Evolutionary conservation across 2,329 filamentous ascomycete genomes (phyloP).

Genomic region (Rasamsonia emersonii): DNA sequence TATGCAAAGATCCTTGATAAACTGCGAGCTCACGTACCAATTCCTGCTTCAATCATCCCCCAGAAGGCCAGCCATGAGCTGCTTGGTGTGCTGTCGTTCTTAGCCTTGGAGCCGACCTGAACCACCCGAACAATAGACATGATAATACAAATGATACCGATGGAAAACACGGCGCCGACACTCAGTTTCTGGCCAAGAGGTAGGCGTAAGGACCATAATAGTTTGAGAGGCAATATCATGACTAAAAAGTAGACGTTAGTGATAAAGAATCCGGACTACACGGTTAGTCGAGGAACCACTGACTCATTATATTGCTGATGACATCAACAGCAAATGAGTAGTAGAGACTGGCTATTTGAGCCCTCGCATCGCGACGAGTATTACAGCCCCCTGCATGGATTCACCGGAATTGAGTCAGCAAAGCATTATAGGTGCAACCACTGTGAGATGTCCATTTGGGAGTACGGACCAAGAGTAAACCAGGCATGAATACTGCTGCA

Average conservation of each 20-base stretch:
- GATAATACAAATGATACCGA: conserved; percentile 17
- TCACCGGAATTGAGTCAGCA: too few species aligned
- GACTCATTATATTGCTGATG: conserved; percentile 26
- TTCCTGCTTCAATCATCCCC: conserved; percentile 26
- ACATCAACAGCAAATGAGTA: conserved; percentile 26
- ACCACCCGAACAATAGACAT: conserved; percentile 20
- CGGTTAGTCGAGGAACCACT: conserved; percentile 4
- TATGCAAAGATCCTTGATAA: neutral
- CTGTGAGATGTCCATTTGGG: conserved; percentile 1
- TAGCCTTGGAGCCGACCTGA: conserved; percentile 20
- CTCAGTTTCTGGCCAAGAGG: conserved; percentile 22
- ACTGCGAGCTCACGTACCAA: conserved; percentile 16
- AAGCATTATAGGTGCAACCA: too few species aligned
- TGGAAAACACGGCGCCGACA: conserved; percentile 18
- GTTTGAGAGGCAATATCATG: conserved; percentile 27
- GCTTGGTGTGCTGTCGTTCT: conserved; percentile 17
- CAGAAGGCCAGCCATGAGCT: conserved; percentile 27
- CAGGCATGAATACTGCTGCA: conserved; percentile 26
- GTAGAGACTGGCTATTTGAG: conserved; percentile 24
- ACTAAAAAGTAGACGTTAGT: conserved; percentile 15
- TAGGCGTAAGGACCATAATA: conserved; percentile 29
- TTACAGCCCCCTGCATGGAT: conserved; percentile 14
- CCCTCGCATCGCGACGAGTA: conserved; percentile 17
- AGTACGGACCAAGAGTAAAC: conserved; percentile 17
- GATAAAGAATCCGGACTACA: neutral